Percentiles rank a stretch among this genome's conserved stretches.
These are phyloP conservation scores for Saposhnikovia divaricata DNA, from an alignment of 129 eudicot species.

Conservation along the genomic window DNA sequence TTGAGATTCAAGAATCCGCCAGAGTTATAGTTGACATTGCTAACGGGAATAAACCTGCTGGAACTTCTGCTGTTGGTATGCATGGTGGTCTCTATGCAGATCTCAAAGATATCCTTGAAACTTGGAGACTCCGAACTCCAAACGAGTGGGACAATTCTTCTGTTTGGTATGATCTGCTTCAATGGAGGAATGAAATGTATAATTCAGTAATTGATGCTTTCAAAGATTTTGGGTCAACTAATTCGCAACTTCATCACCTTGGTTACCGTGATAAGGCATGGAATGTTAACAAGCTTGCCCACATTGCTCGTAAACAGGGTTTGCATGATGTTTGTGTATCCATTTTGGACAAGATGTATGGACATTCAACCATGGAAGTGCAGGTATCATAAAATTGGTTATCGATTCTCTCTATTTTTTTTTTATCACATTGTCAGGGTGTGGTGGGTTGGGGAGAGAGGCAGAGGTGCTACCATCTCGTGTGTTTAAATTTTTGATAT, in stretches of 20 bases:
- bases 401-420: not conserved
- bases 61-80: slow-evolving; percentile 58
- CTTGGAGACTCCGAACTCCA: slow-evolving; percentile 96
- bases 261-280: slow-evolving; percentile 99
- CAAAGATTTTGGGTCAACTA: slow-evolving; percentile 62
- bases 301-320: slow-evolving; percentile 86
- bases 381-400: slow-evolving; percentile 42
- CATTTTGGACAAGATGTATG: slow-evolving; percentile 91
- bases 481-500: slow-evolving; percentile 9
- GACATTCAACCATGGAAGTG: slow-evolving; percentile 98
- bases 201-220: slow-evolving; percentile 79
- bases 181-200: slow-evolving; percentile 98
- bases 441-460: not conserved
- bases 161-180: slow-evolving; percentile 96
- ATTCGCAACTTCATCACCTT: slow-evolving; percentile 89
- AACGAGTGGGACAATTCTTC: slow-evolving; percentile 96
- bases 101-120: slow-evolving; percentile 96
- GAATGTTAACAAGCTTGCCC: slow-evolving; percentile 98
- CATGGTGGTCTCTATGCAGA: slow-evolving; percentile 85
- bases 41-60: slow-evolving; percentile 69
- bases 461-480: slow-evolving; percentile 5
- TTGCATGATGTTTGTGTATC: slow-evolving; percentile 88
- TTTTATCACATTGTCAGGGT: not conserved
- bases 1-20: slow-evolving; percentile 97
- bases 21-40: slow-evolving; percentile 80